Base-by-base conservation (phyloP, 441 rosid species). In the Jatropha multifida region DNA sequence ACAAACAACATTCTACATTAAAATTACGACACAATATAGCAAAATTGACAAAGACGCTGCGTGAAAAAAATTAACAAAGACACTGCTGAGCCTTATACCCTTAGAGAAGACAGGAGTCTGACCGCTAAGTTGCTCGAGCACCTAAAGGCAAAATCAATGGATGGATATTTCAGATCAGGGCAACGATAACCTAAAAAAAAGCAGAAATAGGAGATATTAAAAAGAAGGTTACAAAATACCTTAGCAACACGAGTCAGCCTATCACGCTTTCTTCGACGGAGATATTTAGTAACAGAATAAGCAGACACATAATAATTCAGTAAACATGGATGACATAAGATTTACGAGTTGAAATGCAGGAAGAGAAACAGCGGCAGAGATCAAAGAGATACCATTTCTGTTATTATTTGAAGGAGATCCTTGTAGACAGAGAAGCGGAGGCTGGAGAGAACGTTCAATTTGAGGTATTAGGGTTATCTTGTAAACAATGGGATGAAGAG, bases 221-320 rank as follows among this genome's bases (percentile, higher is more conserved):
- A 17, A 14, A 48, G 9, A 66, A n/a, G 3, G 4, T 11, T 0
- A 17, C 12, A 13, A 8, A 55, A n/a, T 42, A 89, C 97, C 94
- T 94, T 94, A 56, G 97, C 84, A 49, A 97, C 98, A 65, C 95
- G 90, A 52, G 97, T 94, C 77, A 94, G 97, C 68, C 97, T 94
- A 91, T 94, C 98, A 12, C 96, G 77, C 97, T 92, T 79, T 94
- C 97, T 17, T 97, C 97, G 73, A 94, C 97, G 72, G 97, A 94
- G 78, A 92, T 91, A 78, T 92, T 92, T 37, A 92, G 10, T 7
- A 1, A 69, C 42, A 70, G n/a, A 38, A 26, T 70, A n/a, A 70
- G 73, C 18, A 51, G 2, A 26, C 7, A 15, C 18, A 11, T 12
- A 10, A 56, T 56, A n/a, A 2, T 14, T 48, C 32, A 32, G 58